Evolutionary conservation across 371 early-diverging fungal genomes (phyloP).

Genomic region (Rhizopus arrhizus): DNA sequence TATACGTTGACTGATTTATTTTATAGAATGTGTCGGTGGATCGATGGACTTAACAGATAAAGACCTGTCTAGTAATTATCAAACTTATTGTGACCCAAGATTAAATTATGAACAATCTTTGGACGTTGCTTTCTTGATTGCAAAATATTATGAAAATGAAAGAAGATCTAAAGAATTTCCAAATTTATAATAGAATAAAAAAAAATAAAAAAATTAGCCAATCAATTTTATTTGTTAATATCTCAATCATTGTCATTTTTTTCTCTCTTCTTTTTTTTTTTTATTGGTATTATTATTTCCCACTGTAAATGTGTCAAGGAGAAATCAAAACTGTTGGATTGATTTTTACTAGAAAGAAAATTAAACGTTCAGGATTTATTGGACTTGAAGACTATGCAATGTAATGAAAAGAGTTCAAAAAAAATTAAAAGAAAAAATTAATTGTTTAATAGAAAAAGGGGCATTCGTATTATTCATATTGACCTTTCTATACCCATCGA

Average conservation of each 20-base stretch:
- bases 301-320: constrained; percentile 10
- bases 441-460: constrained; percentile 28
- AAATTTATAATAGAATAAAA: constrained; percentile 26
- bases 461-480: constrained; percentile 39
- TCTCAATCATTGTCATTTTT: neutral
- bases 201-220: neutral
- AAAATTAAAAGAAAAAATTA: neutral
- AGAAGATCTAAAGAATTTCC: constrained; percentile 48
- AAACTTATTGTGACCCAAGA: constrained; percentile 93
- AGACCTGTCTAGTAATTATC: constrained; percentile 87
- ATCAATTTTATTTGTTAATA: no score
- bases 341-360: constrained; percentile 44
- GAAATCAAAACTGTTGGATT: constrained; percentile 41
- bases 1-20: constrained; percentile 1
- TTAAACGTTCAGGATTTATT: constrained; percentile 40
- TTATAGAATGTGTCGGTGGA: constrained; percentile 91
- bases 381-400: constrained; percentile 44
- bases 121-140: constrained; percentile 94
- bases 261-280: constrained; percentile 10
- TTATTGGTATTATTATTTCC: no score
- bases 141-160: constrained; percentile 78
- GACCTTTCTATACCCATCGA: constrained; percentile 42
- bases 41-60: constrained; percentile 85
- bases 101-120: constrained; percentile 95
- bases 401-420: constrained; percentile 18